phyloP scores from a whole-genome alignment of 106 monocot species.

The Hemerocallis citrina region DNA sequence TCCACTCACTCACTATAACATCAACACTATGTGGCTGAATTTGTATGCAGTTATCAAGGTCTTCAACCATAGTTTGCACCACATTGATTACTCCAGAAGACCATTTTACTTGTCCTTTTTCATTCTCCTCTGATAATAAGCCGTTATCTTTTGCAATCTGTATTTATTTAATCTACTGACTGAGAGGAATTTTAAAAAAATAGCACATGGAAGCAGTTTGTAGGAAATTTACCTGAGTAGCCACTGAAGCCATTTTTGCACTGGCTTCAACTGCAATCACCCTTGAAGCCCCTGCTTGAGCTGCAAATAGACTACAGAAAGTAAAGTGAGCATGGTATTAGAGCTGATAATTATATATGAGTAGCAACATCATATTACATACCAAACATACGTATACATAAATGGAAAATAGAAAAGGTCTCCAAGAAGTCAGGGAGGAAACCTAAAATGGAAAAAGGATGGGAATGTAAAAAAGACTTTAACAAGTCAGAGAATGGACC shows the following conservation, averaged over 20 bases:
- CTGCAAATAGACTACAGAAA: conserved; percentile 80
- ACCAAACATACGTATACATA: too few relatives aligned
- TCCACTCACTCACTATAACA: conserved; percentile 96
- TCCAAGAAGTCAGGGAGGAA: too few relatives aligned
- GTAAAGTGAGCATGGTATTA: not conserved
- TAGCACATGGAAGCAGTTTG: not conserved
- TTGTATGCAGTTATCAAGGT: conserved; percentile 50
- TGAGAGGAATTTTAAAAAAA: not conserved
- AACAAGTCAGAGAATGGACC: too few relatives aligned
- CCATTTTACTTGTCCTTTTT: conserved; percentile 13
- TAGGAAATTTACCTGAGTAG: conserved; percentile 47
- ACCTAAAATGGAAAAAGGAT: too few relatives aligned
- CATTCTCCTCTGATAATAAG: conserved; percentile 15
- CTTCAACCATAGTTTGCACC: conserved; percentile 85
- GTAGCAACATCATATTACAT: too few relatives aligned
- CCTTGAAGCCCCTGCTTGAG: conserved; percentile 88
- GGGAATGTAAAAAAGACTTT: too few relatives aligned
- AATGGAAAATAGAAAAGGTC: too few relatives aligned
- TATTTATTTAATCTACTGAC: not conserved
- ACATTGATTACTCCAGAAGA: conserved; percentile 50
- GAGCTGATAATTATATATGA: too few relatives aligned
- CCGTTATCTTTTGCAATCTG: conserved; percentile 87
- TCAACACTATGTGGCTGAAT: conserved; percentile 66
- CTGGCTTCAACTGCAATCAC: conserved; percentile 96
- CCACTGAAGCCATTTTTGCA: conserved; percentile 77